Evolutionary conservation across 2,329 filamentous ascomycete species (phyloP), one percentile per base, ranked within the genome.

Genomic region (Amphichorda felina): DNA sequence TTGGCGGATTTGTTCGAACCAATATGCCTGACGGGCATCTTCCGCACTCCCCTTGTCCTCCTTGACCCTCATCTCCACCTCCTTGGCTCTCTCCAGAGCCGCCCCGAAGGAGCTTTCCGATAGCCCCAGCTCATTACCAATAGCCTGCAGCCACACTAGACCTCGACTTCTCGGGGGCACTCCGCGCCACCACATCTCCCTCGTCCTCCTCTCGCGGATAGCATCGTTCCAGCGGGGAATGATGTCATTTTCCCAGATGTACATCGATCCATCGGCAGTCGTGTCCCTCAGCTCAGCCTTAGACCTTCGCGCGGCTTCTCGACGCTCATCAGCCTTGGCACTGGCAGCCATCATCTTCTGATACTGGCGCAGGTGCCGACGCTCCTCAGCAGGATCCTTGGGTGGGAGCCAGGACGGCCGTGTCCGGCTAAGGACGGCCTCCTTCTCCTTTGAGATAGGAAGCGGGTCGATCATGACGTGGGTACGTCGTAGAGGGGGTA

Each of bases 331-430:
- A 0, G 72, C 69, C 47, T 75, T 72, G 35, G 64, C 55, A 44
- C 74, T 77, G 30, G 63, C 64, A 0, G 66, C 68, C 79, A 89
- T 84, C 81, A 91, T 88, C 54, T 71, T 77, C 57, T 88, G 79
- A 51, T 88, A 91, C 53, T 91, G 78, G 49, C 75, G 87, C 44
- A 98, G 54, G 56, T 98, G 91, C 45, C 79, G 80, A 53, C 75
- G 83, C 61, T 98, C 91, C 56, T 98, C 91, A 36, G 82, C 82
- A 2, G 86, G 88, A 44, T 91, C 79, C 59, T 91, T 91, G 1
- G 84, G 84, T 1, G 85, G 84, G 3, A 91, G 64, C 85, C 85
- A 91, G 2, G 82, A 87, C 1, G 84, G 84, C 26, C 84, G 70
- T 2, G 84, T 91, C 14, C 85, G 70, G 17, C 82, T 86, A 16